These are phyloP conservation scores for Coemansia sp. DNA, from an alignment of 192 early-diverging fungal genomes.

Conservation along the genomic window DNA sequence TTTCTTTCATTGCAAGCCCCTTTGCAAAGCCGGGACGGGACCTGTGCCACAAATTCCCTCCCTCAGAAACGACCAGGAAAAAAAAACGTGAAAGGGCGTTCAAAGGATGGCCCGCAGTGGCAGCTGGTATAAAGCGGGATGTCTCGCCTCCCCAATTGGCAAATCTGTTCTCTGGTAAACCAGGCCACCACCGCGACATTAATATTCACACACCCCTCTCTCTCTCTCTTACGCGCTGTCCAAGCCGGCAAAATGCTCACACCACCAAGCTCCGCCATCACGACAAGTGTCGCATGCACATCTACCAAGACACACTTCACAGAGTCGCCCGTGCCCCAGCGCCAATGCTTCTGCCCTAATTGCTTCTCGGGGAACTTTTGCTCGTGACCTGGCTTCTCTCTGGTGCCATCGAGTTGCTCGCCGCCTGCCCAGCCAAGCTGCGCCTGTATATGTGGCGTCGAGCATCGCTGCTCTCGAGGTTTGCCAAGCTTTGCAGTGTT, in stretches of 20 bases:
- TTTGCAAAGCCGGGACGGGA: slow-evolving; percentile 1
- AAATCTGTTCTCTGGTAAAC: neutral
- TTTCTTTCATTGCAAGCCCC: neutral
- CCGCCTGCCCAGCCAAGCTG: neutral
- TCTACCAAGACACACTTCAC: neutral
- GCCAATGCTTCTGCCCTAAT: neutral
- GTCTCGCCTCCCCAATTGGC: neutral
- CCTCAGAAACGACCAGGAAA: neutral
- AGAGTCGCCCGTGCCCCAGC: slow-evolving; percentile 1
- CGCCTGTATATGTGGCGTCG: neutral
- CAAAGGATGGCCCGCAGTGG: neutral
- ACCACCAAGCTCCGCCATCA: neutral
- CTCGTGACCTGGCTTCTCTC: neutral
- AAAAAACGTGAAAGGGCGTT: neutral
- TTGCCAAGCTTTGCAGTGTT: neutral
- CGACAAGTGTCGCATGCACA: neutral
- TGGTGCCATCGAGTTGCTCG: neutral
- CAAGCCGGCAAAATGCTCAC: neutral
- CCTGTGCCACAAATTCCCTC: neutral
- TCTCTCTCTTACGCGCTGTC: neutral
- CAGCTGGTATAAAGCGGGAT: neutral
- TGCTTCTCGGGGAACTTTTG: neutral
- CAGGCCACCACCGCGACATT: neutral
- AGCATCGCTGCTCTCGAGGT: neutral
- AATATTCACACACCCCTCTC: neutral